Evolutionary conservation across 768 basidiomycete genomes (phyloP).

Genomic region (Podaxis carcinomalis): DNA sequence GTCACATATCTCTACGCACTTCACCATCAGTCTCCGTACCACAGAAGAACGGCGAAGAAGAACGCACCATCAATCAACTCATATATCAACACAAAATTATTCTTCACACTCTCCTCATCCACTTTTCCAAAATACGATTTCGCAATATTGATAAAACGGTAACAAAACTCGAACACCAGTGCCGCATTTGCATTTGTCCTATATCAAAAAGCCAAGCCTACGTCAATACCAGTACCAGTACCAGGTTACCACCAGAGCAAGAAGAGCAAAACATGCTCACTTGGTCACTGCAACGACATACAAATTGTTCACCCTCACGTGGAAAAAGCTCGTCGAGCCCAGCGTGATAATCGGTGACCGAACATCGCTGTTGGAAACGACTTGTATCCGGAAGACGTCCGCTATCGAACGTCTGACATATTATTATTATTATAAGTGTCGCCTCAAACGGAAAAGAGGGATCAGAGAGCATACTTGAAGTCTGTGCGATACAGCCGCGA

Average conservation of each 20-base stretch:
- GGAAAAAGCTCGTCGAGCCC: slow-evolving; percentile 98
- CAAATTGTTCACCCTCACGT: slow-evolving; percentile 92
- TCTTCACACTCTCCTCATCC: slow-evolving; percentile 97
- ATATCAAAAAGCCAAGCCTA: not conserved
- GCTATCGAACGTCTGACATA: slow-evolving; percentile 82
- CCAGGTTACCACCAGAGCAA: not conserved
- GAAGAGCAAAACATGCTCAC: slow-evolving; percentile 41
- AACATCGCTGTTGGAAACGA: slow-evolving; percentile 96
- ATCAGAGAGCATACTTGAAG: slow-evolving; percentile 69
- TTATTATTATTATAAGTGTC: not conserved
- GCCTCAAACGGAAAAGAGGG: not conserved
- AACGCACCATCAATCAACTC: slow-evolving; percentile 91
- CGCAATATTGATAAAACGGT: slow-evolving; percentile 91
- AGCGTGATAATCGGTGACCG: slow-evolving; percentile 96
- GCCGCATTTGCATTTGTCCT: slow-evolving; percentile 98
- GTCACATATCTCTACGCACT: slow-evolving; percentile 78
- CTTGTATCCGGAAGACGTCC: slow-evolving; percentile 98
- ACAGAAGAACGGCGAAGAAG: not conserved
- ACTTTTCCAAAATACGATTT: slow-evolving; percentile 98
- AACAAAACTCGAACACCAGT: slow-evolving; percentile 96
- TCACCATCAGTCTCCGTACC: not conserved
- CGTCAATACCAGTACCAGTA: slow-evolving; percentile 3
- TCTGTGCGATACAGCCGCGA: slow-evolving; percentile 95
- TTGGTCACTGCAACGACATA: slow-evolving; percentile 96
- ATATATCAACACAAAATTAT: slow-evolving; percentile 98